phyloP scores from a whole-genome alignment of 768 basidiomycete genomes.

The Boletus fagicola region DNA sequence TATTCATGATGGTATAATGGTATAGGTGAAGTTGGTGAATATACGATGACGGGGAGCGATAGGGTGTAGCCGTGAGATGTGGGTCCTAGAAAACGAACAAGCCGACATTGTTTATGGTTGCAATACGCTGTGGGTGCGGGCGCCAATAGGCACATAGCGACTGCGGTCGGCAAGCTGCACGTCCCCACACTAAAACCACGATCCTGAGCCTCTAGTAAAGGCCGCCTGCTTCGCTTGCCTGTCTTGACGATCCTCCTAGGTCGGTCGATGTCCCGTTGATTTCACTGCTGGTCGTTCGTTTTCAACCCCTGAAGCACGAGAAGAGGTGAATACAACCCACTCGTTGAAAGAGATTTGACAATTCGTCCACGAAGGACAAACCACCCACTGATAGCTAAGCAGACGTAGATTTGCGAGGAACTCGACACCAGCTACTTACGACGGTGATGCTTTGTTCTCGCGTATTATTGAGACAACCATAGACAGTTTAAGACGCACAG shows the following conservation, averaged over 20 bases:
- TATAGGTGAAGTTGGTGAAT: neutral
- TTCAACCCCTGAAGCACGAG: neutral
- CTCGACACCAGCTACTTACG: neutral
- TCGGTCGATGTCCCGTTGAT: neutral
- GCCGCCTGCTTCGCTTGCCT: neutral
- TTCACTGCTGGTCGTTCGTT: neutral
- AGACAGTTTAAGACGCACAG: neutral
- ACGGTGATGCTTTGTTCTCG: neutral
- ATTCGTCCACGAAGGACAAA: neutral
- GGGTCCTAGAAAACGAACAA: constrained; percentile 10
- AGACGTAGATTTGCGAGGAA: neutral
- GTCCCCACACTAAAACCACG: constrained; percentile 10
- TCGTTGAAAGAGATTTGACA: neutral
- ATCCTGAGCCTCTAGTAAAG: neutral
- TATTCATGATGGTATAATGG: constrained; percentile 3
- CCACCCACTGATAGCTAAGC: neutral
- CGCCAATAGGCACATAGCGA: constrained; percentile 2
- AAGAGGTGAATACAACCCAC: neutral
- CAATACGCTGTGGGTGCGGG: constrained; percentile 17
- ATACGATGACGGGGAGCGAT: neutral
- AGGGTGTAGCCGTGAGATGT: neutral
- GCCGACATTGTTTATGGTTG: constrained; percentile 15
- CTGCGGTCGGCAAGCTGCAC: neutral
- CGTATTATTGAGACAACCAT: neutral
- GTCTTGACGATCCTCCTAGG: neutral